Percentiles rank a stretch among this genome's conserved stretches.
Evolutionary conservation across 106 monocot species (phyloP).

Genomic region (Narthecium ossifragum): DNA sequence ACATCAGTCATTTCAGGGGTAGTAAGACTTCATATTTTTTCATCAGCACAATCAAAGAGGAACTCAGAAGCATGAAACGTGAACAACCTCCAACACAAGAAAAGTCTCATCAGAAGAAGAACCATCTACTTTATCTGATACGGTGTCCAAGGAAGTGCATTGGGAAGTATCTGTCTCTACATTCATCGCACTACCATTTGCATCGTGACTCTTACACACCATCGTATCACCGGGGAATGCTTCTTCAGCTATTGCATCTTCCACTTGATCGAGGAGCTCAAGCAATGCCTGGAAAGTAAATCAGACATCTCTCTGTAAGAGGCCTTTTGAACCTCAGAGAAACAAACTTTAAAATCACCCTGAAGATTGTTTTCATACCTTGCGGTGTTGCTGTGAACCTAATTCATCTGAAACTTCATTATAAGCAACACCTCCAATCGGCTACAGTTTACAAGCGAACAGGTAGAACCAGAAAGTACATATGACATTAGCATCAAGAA

Average conservation of each 20-base stretch:
- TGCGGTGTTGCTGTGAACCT: slow-evolving; percentile 37
- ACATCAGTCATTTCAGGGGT: background rate
- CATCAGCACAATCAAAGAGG: background rate
- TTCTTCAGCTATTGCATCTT: slow-evolving; percentile 80
- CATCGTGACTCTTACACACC: background rate
- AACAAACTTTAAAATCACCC: no score
- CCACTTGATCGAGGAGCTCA: slow-evolving; percentile 92
- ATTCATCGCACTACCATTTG: background rate
- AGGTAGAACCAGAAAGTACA: background rate
- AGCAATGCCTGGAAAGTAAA: slow-evolving; percentile 55
- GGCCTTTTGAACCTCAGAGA: no score
- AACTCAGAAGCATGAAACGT: background rate
- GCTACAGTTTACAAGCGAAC: slow-evolving; percentile 19
- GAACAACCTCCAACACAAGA: slow-evolving; percentile 79
- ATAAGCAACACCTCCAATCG: slow-evolving; percentile 15
- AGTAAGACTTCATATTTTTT: background rate
- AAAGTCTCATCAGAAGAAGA: slow-evolving; percentile 33
- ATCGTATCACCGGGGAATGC: slow-evolving; percentile 6
- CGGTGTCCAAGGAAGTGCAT: background rate
- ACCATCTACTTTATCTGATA: slow-evolving; percentile 11
- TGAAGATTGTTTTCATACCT: no score
- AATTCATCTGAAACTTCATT: slow-evolving; percentile 24
- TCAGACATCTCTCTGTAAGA: background rate
- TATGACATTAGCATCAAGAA: no score
- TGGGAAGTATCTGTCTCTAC: background rate